Evolutionary conservation across 208 protist species (phyloP), one percentile per base, ranked within the genome.

Genomic region (Crithidia brevicula): DNA sequence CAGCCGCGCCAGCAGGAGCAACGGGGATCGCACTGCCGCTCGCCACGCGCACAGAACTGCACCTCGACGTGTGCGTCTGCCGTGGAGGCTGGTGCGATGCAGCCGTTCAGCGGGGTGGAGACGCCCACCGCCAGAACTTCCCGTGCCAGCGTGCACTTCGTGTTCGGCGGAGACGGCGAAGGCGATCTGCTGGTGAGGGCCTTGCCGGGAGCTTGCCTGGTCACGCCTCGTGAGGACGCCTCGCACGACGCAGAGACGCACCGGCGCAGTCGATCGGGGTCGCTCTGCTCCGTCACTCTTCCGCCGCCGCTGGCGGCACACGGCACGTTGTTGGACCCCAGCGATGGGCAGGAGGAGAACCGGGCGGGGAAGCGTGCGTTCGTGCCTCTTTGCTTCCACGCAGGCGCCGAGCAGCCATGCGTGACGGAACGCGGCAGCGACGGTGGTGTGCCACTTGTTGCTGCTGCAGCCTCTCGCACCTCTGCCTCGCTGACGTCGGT

Each of bases 121-220:
- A n/a, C n/a, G n/a, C n/a, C n/a, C n/a, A n/a, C n/a, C n/a, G n/a
- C n/a, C n/a, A n/a, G n/a, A n/a, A n/a, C n/a, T n/a, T n/a, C n/a
- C 34, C 66, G 54, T 22, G 16, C 30, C 30, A 63, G 54, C 33
- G 66, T 72, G 22, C 46, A 45, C 4, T 72, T 72, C 45, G 22
- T 72, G 53, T 22, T 28, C 11, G 23, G 36, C n/a, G 10, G 40
- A 45, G 16, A 45, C 13, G 13, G 11, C 33, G 4, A 28, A 3
- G n/a, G 54, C n/a, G n/a, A n/a, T n/a, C n/a, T 20, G 43, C 16
- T 49, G 43, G 16, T 49, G 43, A n/a, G n/a, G n/a, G n/a, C n/a
- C n/a, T n/a, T n/a, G n/a, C n/a, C n/a, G n/a, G n/a, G n/a, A n/a
- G n/a, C n/a, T n/a, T n/a, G n/a, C n/a, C n/a, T n/a, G n/a, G n/a